phyloP scores from a whole-genome alignment of 495 filamentous ascomycete genomes.

The Lichina pygmaea region DNA sequence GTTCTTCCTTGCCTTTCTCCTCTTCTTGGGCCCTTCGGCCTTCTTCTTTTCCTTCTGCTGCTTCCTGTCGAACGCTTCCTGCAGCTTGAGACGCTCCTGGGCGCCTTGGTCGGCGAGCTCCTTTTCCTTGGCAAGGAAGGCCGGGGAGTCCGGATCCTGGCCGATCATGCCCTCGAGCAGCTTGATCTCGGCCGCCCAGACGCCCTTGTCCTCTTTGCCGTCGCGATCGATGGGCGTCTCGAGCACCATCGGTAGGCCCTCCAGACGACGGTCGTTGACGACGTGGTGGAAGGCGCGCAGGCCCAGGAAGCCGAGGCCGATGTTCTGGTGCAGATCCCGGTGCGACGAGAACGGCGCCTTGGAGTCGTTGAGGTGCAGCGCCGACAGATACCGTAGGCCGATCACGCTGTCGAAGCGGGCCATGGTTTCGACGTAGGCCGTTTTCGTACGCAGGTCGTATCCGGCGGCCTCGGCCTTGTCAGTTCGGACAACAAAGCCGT shows the following conservation, averaged over 20 bases:
- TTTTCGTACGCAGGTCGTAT: slow-evolving; percentile 59
- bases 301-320: slow-evolving; percentile 78
- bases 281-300: slow-evolving; percentile 73
- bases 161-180: slow-evolving; percentile 70
- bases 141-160: slow-evolving; percentile 39
- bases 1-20: slow-evolving; percentile 19
- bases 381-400: slow-evolving; percentile 52
- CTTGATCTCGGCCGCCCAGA: slow-evolving; percentile 75
- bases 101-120: slow-evolving; percentile 38
- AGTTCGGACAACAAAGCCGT: background rate
- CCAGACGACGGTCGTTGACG: slow-evolving; percentile 55
- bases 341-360: slow-evolving; percentile 60
- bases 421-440: slow-evolving; percentile 46
- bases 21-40: slow-evolving; percentile 15
- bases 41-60: slow-evolving; percentile 25
- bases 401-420: slow-evolving; percentile 52
- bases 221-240: slow-evolving; percentile 65
- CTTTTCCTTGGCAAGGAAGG: slow-evolving; percentile 37
- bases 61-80: slow-evolving; percentile 52
- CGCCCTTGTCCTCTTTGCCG: slow-evolving; percentile 34
- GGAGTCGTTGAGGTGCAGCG: slow-evolving; percentile 80
- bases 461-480: slow-evolving; percentile 33
- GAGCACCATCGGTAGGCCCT: slow-evolving; percentile 67
- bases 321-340: slow-evolving; percentile 77
- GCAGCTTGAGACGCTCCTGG: slow-evolving; percentile 42